Percentiles rank a stretch among this genome's conserved stretches.
Evolutionary conservation across 148 eudicot species (phyloP).

Genomic region (Rhododendron simsii): DNA sequence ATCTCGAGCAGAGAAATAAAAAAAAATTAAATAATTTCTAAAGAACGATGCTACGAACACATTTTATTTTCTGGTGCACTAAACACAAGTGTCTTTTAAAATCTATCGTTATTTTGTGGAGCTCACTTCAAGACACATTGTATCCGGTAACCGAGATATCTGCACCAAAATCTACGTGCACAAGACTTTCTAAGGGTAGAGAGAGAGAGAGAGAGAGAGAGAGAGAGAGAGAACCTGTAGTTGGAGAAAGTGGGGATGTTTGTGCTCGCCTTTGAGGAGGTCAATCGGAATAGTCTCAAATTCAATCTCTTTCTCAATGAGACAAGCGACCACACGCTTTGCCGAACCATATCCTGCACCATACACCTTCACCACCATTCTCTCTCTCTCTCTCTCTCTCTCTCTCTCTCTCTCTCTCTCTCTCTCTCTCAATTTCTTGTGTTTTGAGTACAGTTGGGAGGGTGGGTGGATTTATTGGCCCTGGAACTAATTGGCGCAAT

Average conservation of each 20-base stretch:
- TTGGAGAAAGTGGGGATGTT: slow-evolving; percentile 19
- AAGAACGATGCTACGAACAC: too few species aligned
- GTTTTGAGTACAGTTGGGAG: background rate
- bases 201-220: background rate
- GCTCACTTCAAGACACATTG: too few species aligned
- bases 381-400: background rate
- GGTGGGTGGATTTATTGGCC: background rate
- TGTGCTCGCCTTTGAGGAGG: slow-evolving; percentile 26
- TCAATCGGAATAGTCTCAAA: slow-evolving; percentile 27
- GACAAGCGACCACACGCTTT: slow-evolving; percentile 33
- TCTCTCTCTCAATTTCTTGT: background rate
- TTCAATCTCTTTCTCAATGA: slow-evolving; percentile 27
- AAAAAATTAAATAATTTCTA: too few species aligned
- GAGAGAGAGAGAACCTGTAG: slow-evolving; percentile 20
- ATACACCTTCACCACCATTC: slow-evolving; percentile 40
- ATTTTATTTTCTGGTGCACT: too few species aligned
- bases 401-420: background rate
- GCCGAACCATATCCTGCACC: slow-evolving; percentile 26
- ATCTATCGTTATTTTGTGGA: too few species aligned
- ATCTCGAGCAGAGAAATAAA: too few species aligned
- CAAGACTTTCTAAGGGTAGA: background rate
- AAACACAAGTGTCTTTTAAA: too few species aligned
- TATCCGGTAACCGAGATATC: too few species aligned
- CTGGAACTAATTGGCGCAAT: background rate
- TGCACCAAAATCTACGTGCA: too few species aligned